phyloP scores from a whole-genome alignment of 83 land plant genomes.

The Picea abies region DNA sequence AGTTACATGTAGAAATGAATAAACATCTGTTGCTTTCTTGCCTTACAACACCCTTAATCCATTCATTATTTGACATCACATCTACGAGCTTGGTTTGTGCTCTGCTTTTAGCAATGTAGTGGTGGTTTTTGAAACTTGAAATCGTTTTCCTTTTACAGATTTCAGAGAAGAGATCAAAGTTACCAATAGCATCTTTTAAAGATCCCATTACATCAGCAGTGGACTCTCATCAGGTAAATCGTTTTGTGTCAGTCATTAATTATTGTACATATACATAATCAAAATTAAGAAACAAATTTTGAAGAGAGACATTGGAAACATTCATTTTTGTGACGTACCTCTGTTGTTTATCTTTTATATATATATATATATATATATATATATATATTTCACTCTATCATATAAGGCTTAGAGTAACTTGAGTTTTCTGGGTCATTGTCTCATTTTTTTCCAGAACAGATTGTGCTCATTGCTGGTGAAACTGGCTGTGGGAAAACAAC shows the following conservation, averaged over 20 bases:
- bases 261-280: no score
- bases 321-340: conserved; percentile 4
- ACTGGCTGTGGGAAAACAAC: conserved; percentile 99
- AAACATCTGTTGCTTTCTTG: not conserved
- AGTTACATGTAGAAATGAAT: not conserved
- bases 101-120: no score
- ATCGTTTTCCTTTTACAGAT: conserved; percentile 46
- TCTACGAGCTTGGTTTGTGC: not conserved
- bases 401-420: not conserved
- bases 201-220: conserved; percentile 76
- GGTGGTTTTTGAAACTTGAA: no score
- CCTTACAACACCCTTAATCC: not conserved
- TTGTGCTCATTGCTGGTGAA: conserved; percentile 96
- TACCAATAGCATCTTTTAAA: conserved; percentile 84
- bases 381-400: not conserved
- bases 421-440: not conserved
- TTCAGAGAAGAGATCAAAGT: conserved; percentile 66
- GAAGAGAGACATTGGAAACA: not conserved
- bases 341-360: not conserved
- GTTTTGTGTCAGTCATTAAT: conserved; percentile 1
- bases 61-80: not conserved
- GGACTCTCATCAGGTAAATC: conserved; percentile 76
- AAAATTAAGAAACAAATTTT: no score
- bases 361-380: conserved; percentile 1
- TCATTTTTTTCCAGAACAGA: conserved; percentile 47